Evolutionary conservation across 1,284 basidiomycete species (phyloP).

Genomic region (Ganoderma meredithae): DNA sequence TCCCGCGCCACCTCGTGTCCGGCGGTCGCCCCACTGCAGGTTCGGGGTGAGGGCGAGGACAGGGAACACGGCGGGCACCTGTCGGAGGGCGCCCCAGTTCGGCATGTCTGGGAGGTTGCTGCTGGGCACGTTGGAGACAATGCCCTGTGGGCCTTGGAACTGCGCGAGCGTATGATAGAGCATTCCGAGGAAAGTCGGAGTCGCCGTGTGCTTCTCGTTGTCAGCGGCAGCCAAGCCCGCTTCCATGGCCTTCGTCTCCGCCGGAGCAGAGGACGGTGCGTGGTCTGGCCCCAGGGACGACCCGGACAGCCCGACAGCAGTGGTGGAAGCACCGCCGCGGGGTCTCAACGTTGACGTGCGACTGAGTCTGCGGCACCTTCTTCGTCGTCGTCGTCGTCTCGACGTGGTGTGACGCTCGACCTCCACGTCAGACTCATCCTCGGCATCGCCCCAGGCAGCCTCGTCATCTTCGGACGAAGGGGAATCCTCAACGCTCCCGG

Average conservation of each 20-base stretch:
- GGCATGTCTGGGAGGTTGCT: constrained; percentile 54
- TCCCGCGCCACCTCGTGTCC: constrained; percentile 43
- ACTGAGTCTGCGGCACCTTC: constrained; percentile 14
- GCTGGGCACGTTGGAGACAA: constrained; percentile 65
- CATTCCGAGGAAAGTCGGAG: constrained; percentile 66
- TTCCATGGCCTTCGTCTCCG: constrained; percentile 38
- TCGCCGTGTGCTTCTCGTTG: constrained; percentile 67
- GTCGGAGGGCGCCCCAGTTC: constrained; percentile 72
- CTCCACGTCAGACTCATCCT: constrained; percentile 64
- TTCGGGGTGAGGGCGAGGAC: constrained; percentile 74
- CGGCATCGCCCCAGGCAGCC: constrained; percentile 71
- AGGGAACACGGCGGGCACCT: constrained; percentile 82
- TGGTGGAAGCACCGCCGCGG: constrained; percentile 16
- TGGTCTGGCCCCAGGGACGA: constrained; percentile 1
- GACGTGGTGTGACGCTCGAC: constrained; percentile 21
- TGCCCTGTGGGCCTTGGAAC: constrained; percentile 63
- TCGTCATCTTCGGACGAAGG: constrained; percentile 49
- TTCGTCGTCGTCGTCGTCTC: background rate
- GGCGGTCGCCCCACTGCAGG: constrained; percentile 57
- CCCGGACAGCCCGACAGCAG: background rate
- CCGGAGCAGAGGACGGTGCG: constrained; percentile 7
- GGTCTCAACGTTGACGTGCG: constrained; percentile 25
- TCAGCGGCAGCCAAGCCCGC: constrained; percentile 34
- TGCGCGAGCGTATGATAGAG: constrained; percentile 79
- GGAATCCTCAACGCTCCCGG: constrained; percentile 24